phyloP scores from a whole-genome alignment of 768 basidiomycete genomes.

The Macrolepiota fuliginosa region DNA sequence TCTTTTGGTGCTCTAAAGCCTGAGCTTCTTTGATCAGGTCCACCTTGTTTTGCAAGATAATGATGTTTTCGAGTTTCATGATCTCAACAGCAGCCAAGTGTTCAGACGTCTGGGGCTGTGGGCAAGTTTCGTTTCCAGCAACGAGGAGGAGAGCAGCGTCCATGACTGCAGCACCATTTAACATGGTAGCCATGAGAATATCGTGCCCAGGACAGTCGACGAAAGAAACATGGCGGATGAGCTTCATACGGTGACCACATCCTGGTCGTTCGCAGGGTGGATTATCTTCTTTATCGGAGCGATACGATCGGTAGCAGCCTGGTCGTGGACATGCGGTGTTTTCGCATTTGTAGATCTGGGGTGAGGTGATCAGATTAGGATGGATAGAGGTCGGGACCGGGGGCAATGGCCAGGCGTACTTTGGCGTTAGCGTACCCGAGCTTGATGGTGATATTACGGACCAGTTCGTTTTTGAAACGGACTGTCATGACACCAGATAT shows the following conservation, averaged over 20 bases:
- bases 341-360: slow-evolving; percentile 96
- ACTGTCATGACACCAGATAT: slow-evolving; percentile 99
- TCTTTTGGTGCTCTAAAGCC: slow-evolving; percentile 94
- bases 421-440: slow-evolving; percentile 99
- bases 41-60: slow-evolving; percentile 98
- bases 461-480: slow-evolving; percentile 98
- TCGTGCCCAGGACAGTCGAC: slow-evolving; percentile 98
- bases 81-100: slow-evolving; percentile 99
- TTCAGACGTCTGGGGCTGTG: slow-evolving; percentile 98
- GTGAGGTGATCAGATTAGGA: slow-evolving; percentile 18
- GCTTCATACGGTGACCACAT: slow-evolving; percentile 86
- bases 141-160: slow-evolving; percentile 95
- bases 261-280: slow-evolving; percentile 93
- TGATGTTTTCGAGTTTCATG: slow-evolving; percentile 98
- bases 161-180: slow-evolving; percentile 99
- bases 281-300: slow-evolving; percentile 89
- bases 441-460: slow-evolving; percentile 99
- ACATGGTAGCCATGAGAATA: slow-evolving; percentile 99
- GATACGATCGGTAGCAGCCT: slow-evolving; percentile 91
- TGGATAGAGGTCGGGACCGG: neutral
- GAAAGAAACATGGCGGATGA: slow-evolving; percentile 96
- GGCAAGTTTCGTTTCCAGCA: slow-evolving; percentile 98
- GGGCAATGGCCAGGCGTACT: slow-evolving; percentile 42
- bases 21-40: slow-evolving; percentile 95
- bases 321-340: slow-evolving; percentile 91